Evolutionary conservation across 805 yeast genomes (phyloP).

Genomic region (Peterozyma xylosa): DNA sequence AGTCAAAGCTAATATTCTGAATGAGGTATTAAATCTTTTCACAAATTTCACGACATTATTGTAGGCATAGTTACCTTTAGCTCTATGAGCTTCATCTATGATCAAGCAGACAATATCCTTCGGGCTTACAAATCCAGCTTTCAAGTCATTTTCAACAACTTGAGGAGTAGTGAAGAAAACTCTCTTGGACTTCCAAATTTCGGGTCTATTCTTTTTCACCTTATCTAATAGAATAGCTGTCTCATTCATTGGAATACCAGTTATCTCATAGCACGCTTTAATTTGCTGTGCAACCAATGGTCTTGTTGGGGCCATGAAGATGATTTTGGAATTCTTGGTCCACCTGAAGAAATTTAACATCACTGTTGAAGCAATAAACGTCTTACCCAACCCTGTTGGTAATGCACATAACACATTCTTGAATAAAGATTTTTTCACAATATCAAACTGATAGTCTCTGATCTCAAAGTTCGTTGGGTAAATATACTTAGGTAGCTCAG

Average conservation of each 20-base stretch:
- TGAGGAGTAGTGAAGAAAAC: slow-evolving; percentile 96
- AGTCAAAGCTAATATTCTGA: slow-evolving; percentile 77
- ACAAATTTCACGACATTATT: slow-evolving; percentile 70
- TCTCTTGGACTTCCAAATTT: slow-evolving; percentile 69
- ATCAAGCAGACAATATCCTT: slow-evolving; percentile 68
- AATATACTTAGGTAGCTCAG: slow-evolving; percentile 39
- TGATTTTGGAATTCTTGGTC: slow-evolving; percentile 72
- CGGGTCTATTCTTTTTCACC: slow-evolving; percentile 49
- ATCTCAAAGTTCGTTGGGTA: slow-evolving; percentile 83
- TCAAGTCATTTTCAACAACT: slow-evolving; percentile 85
- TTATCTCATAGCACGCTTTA: slow-evolving; percentile 80
- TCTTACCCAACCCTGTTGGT: slow-evolving; percentile 97
- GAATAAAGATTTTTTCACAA: slow-evolving; percentile 64
- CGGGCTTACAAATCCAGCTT: slow-evolving; percentile 70
- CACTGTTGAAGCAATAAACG: slow-evolving; percentile 90
- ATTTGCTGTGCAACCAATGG: slow-evolving; percentile 96
- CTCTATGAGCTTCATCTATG: slow-evolving; percentile 93
- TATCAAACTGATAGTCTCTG: slow-evolving; percentile 84
- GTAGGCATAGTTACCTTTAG: slow-evolving; percentile 86
- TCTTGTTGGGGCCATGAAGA: slow-evolving; percentile 95
- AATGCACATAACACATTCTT: slow-evolving; percentile 79
- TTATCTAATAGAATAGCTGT: slow-evolving; percentile 69
- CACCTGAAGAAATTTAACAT: slow-evolving; percentile 86
- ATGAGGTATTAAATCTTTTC: slow-evolving; percentile 54
- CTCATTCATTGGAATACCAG: slow-evolving; percentile 71